A percentile compares a stretch with the other conserved stretches of the same genome.
Conservation (phyloP, 202 grass and related monocot species). For the Eragrostis tef region DNA sequence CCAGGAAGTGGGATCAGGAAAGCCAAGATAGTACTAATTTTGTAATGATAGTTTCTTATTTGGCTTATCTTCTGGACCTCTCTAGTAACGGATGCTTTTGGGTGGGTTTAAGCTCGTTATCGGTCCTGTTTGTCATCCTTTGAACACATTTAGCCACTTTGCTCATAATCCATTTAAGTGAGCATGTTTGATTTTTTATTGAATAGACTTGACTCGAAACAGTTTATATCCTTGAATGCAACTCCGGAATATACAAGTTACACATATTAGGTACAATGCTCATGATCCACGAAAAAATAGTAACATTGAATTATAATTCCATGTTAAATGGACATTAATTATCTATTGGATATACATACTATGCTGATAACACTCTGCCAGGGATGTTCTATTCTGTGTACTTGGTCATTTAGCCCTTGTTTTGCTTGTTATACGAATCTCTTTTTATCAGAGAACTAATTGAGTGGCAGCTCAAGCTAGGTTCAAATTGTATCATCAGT, state of each 20-base stretch:
- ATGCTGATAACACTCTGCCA: not conserved
- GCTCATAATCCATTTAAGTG: slow-evolving; percentile 14
- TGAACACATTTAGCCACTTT: slow-evolving; percentile 6
- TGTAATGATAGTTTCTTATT: not conserved
- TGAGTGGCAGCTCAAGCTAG: slow-evolving; percentile 20
- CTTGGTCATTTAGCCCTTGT: not conserved
- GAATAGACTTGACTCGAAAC: not conserved
- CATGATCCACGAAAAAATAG: slow-evolving; percentile 9
- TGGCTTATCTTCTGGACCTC: slow-evolving; percentile 14
- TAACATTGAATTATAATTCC: slow-evolving; percentile 18
- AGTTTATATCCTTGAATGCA: too few species aligned
- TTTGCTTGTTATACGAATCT: slow-evolving; percentile 4
- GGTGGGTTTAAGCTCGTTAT: not conserved
- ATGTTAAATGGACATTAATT: not conserved
- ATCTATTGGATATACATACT: not conserved
- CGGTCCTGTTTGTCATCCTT: not conserved
- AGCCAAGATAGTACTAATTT: slow-evolving; percentile 15
- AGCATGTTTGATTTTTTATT: not conserved
- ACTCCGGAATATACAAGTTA: too few species aligned
- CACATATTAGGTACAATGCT: too few species aligned
- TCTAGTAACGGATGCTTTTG: slow-evolving; percentile 8
- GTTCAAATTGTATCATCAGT: slow-evolving; percentile 43
- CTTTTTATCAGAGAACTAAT: slow-evolving; percentile 33
- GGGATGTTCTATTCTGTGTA: slow-evolving; percentile 18
- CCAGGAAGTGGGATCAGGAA: slow-evolving; percentile 26